Conservation (phyloP, 768 basidiomycete genomes). For the Mycena maculata region DNA sequence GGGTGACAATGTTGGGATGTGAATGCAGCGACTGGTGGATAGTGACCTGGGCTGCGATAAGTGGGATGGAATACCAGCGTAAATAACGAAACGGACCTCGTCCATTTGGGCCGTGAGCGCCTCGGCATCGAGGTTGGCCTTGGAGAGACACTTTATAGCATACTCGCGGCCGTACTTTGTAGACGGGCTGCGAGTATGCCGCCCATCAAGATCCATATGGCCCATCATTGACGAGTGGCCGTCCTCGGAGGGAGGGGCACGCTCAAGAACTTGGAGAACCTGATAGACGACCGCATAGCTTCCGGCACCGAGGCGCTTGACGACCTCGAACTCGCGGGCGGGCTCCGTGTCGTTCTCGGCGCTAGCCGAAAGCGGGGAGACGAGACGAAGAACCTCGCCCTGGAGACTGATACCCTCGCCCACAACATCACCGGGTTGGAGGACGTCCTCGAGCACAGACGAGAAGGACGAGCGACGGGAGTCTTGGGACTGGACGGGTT, state of each 20-base stretch:
- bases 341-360: slow-evolving; percentile 54
- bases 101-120: slow-evolving; percentile 90
- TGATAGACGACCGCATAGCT: slow-evolving; percentile 96
- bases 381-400: slow-evolving; percentile 72
- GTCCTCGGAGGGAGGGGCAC: slow-evolving; percentile 62
- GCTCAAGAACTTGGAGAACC: slow-evolving; percentile 77
- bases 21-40: slow-evolving; percentile 93
- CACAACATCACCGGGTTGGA: slow-evolving; percentile 78
- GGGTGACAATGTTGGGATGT: slow-evolving; percentile 95
- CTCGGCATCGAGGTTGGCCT: slow-evolving; percentile 91
- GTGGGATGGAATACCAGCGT: slow-evolving; percentile 16
- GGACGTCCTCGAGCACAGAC: slow-evolving; percentile 67
- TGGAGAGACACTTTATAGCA: slow-evolving; percentile 97
- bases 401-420: slow-evolving; percentile 75
- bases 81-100: slow-evolving; percentile 67
- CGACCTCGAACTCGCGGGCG: slow-evolving; percentile 82
- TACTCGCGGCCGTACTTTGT: slow-evolving; percentile 80
- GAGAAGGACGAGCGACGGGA: slow-evolving; percentile 54
- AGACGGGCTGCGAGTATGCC: slow-evolving; percentile 44
- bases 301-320: slow-evolving; percentile 87
- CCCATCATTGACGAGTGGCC: slow-evolving; percentile 69
- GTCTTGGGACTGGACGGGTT: slow-evolving; percentile 39
- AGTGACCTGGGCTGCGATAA: slow-evolving; percentile 68
- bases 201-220: slow-evolving; percentile 64
- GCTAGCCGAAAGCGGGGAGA: slow-evolving; percentile 50